Conservation (phyloP, 179 eudicot species). For the Amaranthus tricolor region DNA sequence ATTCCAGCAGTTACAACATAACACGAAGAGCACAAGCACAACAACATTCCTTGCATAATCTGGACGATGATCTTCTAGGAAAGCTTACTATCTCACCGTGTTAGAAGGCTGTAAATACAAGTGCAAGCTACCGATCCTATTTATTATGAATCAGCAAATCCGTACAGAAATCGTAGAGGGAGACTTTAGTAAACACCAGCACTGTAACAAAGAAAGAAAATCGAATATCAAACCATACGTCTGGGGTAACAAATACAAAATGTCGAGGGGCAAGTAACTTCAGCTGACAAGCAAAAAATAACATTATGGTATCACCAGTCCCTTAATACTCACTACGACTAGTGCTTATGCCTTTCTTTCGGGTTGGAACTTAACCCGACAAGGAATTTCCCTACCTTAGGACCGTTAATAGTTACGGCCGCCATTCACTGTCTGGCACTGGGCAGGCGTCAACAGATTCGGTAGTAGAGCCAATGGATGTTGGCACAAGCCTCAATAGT, state of each 20-base stretch:
- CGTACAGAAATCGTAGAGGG: neutral
- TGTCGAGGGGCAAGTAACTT: neutral
- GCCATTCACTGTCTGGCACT: too few species aligned
- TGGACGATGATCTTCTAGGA: constrained; percentile 1
- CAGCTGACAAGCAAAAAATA: neutral
- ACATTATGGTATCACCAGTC: too few species aligned
- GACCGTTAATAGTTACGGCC: too few species aligned
- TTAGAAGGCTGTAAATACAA: neutral
- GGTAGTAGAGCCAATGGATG: too few species aligned
- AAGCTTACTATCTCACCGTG: neutral
- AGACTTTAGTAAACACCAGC: constrained; percentile 2
- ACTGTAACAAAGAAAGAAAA: neutral
- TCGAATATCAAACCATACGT: too few species aligned
- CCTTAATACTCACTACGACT: too few species aligned
- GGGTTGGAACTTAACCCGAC: too few species aligned
- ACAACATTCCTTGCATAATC: neutral
- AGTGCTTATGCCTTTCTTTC: too few species aligned
- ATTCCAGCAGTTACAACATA: constrained; percentile 18
- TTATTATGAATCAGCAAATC: constrained; percentile 15
- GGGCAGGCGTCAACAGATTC: too few species aligned
- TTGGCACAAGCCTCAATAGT: too few species aligned
- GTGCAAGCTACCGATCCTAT: neutral
- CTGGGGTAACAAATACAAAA: neutral
- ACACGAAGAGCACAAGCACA: constrained; percentile 20
- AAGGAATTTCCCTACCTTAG: too few species aligned